phyloP scores from a whole-genome alignment of 768 basidiomycete genomes.

The Panus rudis region DNA sequence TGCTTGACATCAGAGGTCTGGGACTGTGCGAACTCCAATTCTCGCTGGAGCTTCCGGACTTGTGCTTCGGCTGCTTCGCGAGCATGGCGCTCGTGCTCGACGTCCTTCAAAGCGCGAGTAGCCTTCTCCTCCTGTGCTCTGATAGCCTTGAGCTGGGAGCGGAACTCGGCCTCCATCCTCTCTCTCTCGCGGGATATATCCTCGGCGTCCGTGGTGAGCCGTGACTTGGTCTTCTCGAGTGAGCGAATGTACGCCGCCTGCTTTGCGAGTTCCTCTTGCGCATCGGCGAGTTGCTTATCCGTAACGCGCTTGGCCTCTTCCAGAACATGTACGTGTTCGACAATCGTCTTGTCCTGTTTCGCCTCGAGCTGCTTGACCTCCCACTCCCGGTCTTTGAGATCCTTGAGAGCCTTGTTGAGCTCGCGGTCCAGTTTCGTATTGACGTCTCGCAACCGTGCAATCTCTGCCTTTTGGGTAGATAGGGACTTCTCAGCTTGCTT shows the following conservation, averaged over 20 bases:
- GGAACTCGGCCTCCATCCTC: conserved; percentile 55
- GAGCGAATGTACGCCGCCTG: conserved; percentile 74
- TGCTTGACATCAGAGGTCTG: conserved; percentile 52
- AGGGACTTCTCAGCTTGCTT: conserved; percentile 65
- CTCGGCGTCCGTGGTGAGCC: conserved; percentile 74
- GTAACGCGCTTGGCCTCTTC: conserved; percentile 95
- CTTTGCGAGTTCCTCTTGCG: conserved; percentile 70
- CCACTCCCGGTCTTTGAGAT: conserved; percentile 77
- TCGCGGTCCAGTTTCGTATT: conserved; percentile 71
- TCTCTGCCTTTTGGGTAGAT: conserved; percentile 61
- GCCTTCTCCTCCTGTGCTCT: conserved; percentile 57
- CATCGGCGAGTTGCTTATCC: conserved; percentile 81
- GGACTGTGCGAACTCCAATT: conserved; percentile 47
- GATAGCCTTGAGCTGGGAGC: conserved; percentile 62
- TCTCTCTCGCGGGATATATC: conserved; percentile 73
- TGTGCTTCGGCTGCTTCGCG: conserved; percentile 63
- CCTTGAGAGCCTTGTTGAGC: conserved; percentile 71
- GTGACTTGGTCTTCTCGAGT: conserved; percentile 74
- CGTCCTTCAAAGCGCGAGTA: conserved; percentile 44
- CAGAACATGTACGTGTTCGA: conserved; percentile 94
- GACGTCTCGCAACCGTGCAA: conserved; percentile 59
- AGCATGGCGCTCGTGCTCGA: conserved; percentile 61
- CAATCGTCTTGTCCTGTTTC: conserved; percentile 94
- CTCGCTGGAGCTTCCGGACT: conserved; percentile 50
- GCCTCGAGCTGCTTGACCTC: conserved; percentile 82